Conservation (phyloP, 495 filamentous ascomycete genomes). For the Tuber microsphaerosporum region DNA sequence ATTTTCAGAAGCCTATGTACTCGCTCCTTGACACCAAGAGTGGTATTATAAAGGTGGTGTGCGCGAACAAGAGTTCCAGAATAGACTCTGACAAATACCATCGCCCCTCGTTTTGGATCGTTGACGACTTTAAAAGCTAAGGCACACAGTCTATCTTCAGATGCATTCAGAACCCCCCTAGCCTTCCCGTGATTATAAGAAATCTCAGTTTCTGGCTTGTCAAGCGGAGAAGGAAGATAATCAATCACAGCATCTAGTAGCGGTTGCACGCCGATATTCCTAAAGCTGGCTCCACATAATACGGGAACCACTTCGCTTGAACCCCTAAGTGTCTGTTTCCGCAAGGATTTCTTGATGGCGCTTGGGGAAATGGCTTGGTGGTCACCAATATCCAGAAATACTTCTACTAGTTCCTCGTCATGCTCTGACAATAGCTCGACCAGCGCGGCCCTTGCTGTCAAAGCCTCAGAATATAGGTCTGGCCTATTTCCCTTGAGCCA, state of each 20-base stretch:
- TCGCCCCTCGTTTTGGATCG: constrained; percentile 72
- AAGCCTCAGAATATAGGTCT: constrained; percentile 61
- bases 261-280: constrained; percentile 90
- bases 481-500: constrained; percentile 42
- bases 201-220: constrained; percentile 72
- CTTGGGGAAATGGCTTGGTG: constrained; percentile 57
- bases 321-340: constrained; percentile 61
- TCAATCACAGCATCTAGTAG: constrained; percentile 81
- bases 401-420: constrained; percentile 78
- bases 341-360: constrained; percentile 65
- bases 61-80: constrained; percentile 70
- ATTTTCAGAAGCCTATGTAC: constrained; percentile 79
- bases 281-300: constrained; percentile 85
- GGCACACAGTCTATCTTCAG: constrained; percentile 55
- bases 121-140: constrained; percentile 96
- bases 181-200: constrained; percentile 50
- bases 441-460: constrained; percentile 65
- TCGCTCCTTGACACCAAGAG: constrained; percentile 71
- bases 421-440: constrained; percentile 79
- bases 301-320: constrained; percentile 66
- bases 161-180: constrained; percentile 52
- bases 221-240: constrained; percentile 72
- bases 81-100: constrained; percentile 91
- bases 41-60: constrained; percentile 76
- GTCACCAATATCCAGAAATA: constrained; percentile 68